A percentile compares a stretch with the other conserved stretches of the same genome.
Conservation (phyloP, 2,329 filamentous ascomycete species). For the Diaporthe humulicola region DNA sequence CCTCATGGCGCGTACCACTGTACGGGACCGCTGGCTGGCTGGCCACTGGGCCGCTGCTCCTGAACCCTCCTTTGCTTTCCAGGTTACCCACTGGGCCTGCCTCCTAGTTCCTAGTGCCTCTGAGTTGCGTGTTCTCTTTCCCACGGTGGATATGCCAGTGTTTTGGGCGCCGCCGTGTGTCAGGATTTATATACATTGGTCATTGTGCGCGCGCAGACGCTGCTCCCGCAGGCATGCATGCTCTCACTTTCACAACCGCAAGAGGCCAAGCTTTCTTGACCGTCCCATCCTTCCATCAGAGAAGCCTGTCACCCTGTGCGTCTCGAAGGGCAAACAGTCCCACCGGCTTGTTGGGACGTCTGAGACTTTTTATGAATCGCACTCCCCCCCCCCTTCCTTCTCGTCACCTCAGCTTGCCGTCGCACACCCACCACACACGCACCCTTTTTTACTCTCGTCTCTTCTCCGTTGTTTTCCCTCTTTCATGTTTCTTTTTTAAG, state of each 20-base stretch:
- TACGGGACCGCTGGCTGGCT: conserved; percentile 4
- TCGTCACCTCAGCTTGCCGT: neutral
- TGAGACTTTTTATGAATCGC: conserved; percentile 26
- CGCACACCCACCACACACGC: neutral
- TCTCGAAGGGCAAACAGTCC: conserved; percentile 26
- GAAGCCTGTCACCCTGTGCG: conserved; percentile 30
- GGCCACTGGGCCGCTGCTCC: conserved; percentile 27
- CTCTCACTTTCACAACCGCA: conserved; percentile 34
- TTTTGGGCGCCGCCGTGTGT: conserved; percentile 39
- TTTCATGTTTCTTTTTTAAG: neutral
- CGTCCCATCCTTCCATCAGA: conserved; percentile 23
- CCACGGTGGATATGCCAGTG: conserved; percentile 36
- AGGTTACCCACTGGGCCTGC: conserved; percentile 18
- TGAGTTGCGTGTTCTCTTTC: conserved; percentile 33
- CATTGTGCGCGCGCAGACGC: conserved; percentile 1
- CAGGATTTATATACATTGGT: conserved; percentile 43
- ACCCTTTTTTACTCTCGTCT: conserved; percentile 23
- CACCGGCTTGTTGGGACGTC: conserved; percentile 26
- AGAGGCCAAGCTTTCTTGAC: conserved; percentile 24
- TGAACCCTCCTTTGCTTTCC: conserved; percentile 29
- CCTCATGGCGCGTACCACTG: conserved; percentile 21
- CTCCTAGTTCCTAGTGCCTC: conserved; percentile 25
- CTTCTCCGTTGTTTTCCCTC: conserved; percentile 42
- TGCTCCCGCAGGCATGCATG: conserved; percentile 40
- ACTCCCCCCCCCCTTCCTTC: neutral